Evolutionary conservation across 768 basidiomycete species (phyloP).

Genomic region (Lentinus tigrinus): DNA sequence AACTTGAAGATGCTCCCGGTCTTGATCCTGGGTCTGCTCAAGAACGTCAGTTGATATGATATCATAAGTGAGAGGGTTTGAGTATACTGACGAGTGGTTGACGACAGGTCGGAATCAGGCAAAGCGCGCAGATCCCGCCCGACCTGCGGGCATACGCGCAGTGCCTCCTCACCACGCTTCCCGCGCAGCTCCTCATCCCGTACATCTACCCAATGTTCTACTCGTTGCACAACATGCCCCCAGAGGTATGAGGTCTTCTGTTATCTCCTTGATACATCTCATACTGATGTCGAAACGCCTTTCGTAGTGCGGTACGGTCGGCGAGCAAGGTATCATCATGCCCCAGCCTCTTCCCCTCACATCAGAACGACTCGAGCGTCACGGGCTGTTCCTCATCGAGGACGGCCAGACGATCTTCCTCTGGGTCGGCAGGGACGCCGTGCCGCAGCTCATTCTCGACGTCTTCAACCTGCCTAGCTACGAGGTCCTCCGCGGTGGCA

Average conservation of each 20-base stretch:
- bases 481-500: constrained; percentile 88
- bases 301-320: constrained; percentile 81
- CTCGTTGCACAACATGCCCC: constrained; percentile 93
- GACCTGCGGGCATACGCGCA: constrained; percentile 96
- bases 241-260: constrained; percentile 56
- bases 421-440: constrained; percentile 97
- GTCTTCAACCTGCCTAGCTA: constrained; percentile 91
- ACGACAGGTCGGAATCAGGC: constrained; percentile 82
- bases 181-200: constrained; percentile 87
- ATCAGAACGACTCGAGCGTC: constrained; percentile 91
- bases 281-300: constrained; percentile 7
- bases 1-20: constrained; percentile 96
- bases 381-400: constrained; percentile 95
- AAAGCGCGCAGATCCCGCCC: constrained; percentile 95
- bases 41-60: constrained; percentile 64
- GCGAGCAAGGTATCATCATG: constrained; percentile 84
- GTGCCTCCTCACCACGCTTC: constrained; percentile 84
- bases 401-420: constrained; percentile 98
- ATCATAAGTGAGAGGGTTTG: neutral
- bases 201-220: constrained; percentile 97
- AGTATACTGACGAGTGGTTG: neutral
- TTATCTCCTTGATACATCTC: neutral
- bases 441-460: constrained; percentile 92
- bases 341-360: constrained; percentile 88
- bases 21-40: constrained; percentile 84